Evolutionary conservation across 2,329 filamentous ascomycete genomes (phyloP).

Genomic region (Bimuria novae-zelandiae): DNA sequence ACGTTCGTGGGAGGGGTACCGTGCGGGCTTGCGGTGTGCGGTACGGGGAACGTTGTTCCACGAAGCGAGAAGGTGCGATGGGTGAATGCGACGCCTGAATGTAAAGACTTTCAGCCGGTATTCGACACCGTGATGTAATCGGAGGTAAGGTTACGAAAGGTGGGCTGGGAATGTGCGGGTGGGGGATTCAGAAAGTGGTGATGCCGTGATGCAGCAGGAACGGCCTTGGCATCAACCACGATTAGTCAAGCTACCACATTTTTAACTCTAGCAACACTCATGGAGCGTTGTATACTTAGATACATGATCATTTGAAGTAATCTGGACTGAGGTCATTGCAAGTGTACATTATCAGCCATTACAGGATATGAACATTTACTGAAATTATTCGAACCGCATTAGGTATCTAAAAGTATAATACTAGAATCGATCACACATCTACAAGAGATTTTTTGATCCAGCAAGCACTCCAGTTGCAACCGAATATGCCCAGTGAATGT

Average conservation of each 20-base stretch:
- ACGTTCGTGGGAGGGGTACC: neutral
- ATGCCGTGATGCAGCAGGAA: constrained; percentile 1
- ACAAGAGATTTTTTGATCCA: neutral
- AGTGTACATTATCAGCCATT: too few relatives aligned
- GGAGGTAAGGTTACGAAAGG: neutral
- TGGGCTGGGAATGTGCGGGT: neutral
- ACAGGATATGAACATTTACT: too few relatives aligned
- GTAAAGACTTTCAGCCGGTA: too few relatives aligned
- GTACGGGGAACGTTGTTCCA: neutral
- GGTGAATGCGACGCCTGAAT: too few relatives aligned
- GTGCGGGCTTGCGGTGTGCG: neutral
- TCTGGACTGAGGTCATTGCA: too few relatives aligned
- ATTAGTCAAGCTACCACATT: neutral
- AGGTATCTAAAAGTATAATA: too few relatives aligned
- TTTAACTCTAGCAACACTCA: too few relatives aligned
- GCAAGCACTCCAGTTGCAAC: too few relatives aligned
- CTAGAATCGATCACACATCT: neutral
- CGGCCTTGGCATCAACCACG: neutral
- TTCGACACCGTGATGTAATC: too few relatives aligned
- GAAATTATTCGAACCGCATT: too few relatives aligned
- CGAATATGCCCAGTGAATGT: neutral
- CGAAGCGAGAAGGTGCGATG: neutral
- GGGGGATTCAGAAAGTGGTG: neutral
- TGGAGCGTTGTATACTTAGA: too few relatives aligned
- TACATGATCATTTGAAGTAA: too few relatives aligned